phyloP scores from a whole-genome alignment of 345 rosid species.

The Pseudoturritis turrita region DNA sequence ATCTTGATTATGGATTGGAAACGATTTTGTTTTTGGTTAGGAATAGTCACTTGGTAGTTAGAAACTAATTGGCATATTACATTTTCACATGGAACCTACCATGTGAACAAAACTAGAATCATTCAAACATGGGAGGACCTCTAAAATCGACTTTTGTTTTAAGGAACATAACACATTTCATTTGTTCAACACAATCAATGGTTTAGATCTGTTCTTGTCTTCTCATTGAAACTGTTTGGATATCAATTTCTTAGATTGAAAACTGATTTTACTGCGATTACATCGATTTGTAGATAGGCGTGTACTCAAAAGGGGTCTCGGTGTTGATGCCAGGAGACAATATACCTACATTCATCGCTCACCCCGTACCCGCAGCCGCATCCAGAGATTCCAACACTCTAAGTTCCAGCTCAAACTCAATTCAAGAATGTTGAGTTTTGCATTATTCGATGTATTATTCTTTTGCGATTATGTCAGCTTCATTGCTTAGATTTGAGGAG shows the following conservation, averaged over 20 bases:
- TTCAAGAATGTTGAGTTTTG: slow-evolving; percentile 12
- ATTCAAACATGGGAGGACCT: slow-evolving; percentile 9
- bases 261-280: background rate
- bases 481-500: background rate
- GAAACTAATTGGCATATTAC: background rate
- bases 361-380: slow-evolving; percentile 47
- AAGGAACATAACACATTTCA: background rate
- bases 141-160: background rate
- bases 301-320: slow-evolving; percentile 68
- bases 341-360: slow-evolving; percentile 66
- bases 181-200: background rate
- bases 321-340: slow-evolving; percentile 83
- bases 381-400: background rate
- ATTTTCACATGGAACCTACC: background rate
- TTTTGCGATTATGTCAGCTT: background rate
- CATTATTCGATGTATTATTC: background rate
- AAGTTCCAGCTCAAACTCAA: slow-evolving; percentile 23
- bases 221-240: background rate
- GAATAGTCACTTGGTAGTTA: background rate
- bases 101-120: slow-evolving; percentile 12
- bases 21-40: background rate
- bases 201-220: slow-evolving; percentile 1
- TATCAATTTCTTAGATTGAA: background rate
- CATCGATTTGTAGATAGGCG: slow-evolving; percentile 48
- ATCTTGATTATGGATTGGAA: background rate